Conservation (phyloP, 495 filamentous ascomycete genomes). For the Evernia prunastri region DNA sequence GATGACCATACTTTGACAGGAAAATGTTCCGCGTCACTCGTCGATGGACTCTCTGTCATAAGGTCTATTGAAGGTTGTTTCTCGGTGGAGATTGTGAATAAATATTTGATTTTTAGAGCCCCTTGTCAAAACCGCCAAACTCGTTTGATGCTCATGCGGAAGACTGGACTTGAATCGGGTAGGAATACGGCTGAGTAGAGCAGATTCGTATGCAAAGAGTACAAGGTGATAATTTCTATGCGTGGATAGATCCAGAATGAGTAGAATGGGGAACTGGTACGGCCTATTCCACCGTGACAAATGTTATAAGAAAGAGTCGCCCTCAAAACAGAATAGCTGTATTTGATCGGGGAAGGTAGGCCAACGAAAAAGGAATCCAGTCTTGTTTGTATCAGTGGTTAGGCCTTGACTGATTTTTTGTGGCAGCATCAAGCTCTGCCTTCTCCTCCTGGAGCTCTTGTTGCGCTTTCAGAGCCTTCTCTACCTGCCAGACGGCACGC, state of each 20-base stretch:
- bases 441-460: constrained; percentile 36
- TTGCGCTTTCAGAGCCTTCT: constrained; percentile 54
- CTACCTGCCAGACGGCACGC: constrained; percentile 80
- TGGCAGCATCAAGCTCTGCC: constrained; percentile 17
- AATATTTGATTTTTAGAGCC: neutral
- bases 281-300: too few relatives aligned
- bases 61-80: too few relatives aligned
- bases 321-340: neutral
- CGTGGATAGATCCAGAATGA: neutral
- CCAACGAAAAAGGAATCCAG: neutral
- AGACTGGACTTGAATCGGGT: neutral
- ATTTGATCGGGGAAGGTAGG: neutral
- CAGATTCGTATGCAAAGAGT: neutral
- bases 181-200: neutral
- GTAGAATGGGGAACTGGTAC: too few relatives aligned
- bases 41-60: too few relatives aligned
- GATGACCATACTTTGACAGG: too few relatives aligned
- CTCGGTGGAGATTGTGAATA: neutral
- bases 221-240: neutral
- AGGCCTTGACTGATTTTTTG: constrained; percentile 6
- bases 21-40: too few relatives aligned
- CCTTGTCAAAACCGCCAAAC: neutral
- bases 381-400: constrained; percentile 15
- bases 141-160: neutral
- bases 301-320: neutral